Conservation (phyloP, 2,329 filamentous ascomycete genomes). For the Apiospora koreana region DNA sequence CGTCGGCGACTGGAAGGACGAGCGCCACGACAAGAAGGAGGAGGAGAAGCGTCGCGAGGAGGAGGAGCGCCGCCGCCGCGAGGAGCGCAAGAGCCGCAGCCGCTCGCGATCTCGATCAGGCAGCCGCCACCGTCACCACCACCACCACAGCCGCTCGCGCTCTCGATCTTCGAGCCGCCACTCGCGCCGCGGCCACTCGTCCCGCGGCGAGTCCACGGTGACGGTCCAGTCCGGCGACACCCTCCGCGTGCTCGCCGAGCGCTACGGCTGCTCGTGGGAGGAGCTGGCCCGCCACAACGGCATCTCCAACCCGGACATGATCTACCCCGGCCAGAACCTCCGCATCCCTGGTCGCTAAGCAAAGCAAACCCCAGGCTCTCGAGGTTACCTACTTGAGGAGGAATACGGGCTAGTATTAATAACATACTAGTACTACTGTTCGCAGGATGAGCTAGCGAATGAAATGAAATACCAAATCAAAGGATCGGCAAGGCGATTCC, state of each 20-base stretch:
- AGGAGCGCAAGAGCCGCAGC: slow-evolving; percentile 9
- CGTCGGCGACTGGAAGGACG: slow-evolving; percentile 31
- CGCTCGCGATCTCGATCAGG: background rate
- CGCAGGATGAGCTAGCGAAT: background rate
- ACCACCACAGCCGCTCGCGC: slow-evolving; percentile 19
- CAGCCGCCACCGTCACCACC: slow-evolving; percentile 15
- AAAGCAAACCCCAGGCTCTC: background rate
- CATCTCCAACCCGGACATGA: slow-evolving; percentile 42
- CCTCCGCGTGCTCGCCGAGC: slow-evolving; percentile 38
- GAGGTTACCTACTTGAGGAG: background rate
- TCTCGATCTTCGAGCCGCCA: slow-evolving; percentile 17
- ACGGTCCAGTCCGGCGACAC: slow-evolving; percentile 45
- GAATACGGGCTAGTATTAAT: background rate
- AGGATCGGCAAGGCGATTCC: background rate
- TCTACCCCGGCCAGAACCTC: slow-evolving; percentile 43
- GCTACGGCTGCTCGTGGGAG: slow-evolving; percentile 35
- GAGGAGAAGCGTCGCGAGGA: slow-evolving; percentile 25
- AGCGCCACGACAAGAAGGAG: slow-evolving; percentile 38
- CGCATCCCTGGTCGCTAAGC: slow-evolving; percentile 30
- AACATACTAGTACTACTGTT: background rate
- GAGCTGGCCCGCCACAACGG: slow-evolving; percentile 41
- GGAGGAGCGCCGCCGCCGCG: slow-evolving; percentile 20
- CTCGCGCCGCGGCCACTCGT: slow-evolving; percentile 12
- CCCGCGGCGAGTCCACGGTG: slow-evolving; percentile 22
- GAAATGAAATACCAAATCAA: background rate